Percentiles rank a stretch among this genome's conserved stretches.
These are phyloP conservation scores for Russula ochroleuca DNA, from an alignment of 768 basidiomycete genomes.

Conservation along the genomic window DNA sequence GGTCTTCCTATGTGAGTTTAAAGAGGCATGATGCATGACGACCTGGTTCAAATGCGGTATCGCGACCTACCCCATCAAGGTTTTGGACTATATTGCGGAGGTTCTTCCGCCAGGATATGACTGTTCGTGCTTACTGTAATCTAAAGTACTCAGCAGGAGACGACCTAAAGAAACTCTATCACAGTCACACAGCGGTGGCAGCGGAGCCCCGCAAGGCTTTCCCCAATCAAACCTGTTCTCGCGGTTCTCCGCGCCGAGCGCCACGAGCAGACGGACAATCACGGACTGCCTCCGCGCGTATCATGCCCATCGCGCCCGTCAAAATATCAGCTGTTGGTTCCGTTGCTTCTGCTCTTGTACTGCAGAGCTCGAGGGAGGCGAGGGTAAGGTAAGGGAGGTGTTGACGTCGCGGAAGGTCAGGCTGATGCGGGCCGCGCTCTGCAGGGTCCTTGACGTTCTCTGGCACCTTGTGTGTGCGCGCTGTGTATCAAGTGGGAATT, in stretches of 20 bases:
- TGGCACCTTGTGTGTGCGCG: slow-evolving; percentile 70
- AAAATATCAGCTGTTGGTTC: slow-evolving; percentile 54
- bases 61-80: too few relatives aligned
- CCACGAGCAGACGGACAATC: slow-evolving; percentile 45
- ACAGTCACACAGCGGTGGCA: neutral
- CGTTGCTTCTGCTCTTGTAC: neutral
- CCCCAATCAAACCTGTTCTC: slow-evolving; percentile 69
- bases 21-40: too few relatives aligned
- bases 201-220: slow-evolving; percentile 46
- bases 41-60: too few relatives aligned
- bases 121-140: too few relatives aligned
- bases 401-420: slow-evolving; percentile 76
- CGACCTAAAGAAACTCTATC: neutral
- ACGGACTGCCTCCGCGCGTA: slow-evolving; percentile 39
- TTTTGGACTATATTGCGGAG: too few relatives aligned
- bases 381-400: slow-evolving; percentile 53
- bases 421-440: slow-evolving; percentile 61
- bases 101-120: too few relatives aligned
- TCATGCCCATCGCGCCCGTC: slow-evolving; percentile 68
- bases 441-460: slow-evolving; percentile 52
- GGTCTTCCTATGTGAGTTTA: too few relatives aligned
- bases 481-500: slow-evolving; percentile 68
- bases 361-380: neutral
- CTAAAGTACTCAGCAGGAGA: too few relatives aligned
- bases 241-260: slow-evolving; percentile 74